A percentile compares a stretch with the other conserved stretches of the same genome.
phyloP scores from a whole-genome alignment of 305 asterid genomes.

The Withania somnifera region DNA sequence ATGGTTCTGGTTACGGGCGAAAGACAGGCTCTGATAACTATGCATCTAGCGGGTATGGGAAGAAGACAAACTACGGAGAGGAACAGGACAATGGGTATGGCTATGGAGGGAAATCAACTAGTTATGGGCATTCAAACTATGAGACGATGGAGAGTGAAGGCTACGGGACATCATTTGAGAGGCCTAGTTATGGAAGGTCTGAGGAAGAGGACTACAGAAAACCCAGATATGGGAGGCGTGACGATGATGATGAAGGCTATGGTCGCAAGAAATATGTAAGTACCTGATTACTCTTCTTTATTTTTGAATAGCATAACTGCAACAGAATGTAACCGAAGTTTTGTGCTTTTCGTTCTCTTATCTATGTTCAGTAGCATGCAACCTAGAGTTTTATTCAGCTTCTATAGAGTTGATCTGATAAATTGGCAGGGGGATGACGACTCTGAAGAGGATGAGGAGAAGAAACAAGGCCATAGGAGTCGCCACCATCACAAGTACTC shows the following conservation, averaged over 20 bases:
- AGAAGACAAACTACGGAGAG: conserved; percentile 4
- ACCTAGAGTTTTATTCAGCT: neutral
- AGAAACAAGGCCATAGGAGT: conserved; percentile 11
- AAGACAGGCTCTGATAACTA: neutral
- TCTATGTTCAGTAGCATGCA: neutral
- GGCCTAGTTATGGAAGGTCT: conserved; percentile 64
- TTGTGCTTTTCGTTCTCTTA: neutral
- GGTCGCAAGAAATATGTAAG: conserved; percentile 45
- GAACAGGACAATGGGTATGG: conserved; percentile 23
- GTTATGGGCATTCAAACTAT: conserved; percentile 14
- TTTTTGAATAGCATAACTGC: neutral
- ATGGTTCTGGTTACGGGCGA: conserved; percentile 11
- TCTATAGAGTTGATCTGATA: neutral
- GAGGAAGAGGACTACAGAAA: conserved; percentile 41
- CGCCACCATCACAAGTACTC: conserved; percentile 33
- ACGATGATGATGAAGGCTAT: conserved; percentile 22
- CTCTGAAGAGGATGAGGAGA: conserved; percentile 14
- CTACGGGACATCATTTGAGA: conserved; percentile 23
- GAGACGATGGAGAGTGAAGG: conserved; percentile 17
- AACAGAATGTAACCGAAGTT: neutral
- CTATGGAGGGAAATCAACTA: conserved; percentile 15
- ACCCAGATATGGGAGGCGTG: conserved; percentile 21
- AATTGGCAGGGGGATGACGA: conserved; percentile 26
- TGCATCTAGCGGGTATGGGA: conserved; percentile 10
- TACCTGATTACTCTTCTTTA: neutral